Conservation (phyloP, 2,329 filamentous ascomycete genomes). For the Penicillium digitatum region DNA sequence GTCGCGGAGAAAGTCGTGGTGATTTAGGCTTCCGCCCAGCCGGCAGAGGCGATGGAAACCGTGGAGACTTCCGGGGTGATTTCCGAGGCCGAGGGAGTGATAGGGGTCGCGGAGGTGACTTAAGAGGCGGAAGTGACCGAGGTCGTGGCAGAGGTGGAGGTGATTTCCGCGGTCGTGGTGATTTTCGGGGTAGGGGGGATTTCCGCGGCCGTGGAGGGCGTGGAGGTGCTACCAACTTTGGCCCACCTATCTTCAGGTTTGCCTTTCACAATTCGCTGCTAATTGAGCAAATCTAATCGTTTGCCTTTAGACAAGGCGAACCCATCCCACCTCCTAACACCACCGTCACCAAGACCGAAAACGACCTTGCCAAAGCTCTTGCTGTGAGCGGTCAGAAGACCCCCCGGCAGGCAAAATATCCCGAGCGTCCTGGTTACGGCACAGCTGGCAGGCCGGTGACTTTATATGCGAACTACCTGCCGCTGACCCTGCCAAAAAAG, state of each 20-base stretch:
- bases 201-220: constrained; percentile 14
- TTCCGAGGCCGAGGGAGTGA: constrained; percentile 19
- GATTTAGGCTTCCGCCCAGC: constrained; percentile 17
- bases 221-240: constrained; percentile 18
- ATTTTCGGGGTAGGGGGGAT: constrained; percentile 16
- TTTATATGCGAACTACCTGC: constrained; percentile 41
- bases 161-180: constrained; percentile 25
- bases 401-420: constrained; percentile 23
- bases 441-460: constrained; percentile 30
- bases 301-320: constrained; percentile 20
- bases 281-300: background rate
- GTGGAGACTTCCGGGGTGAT: constrained; percentile 15
- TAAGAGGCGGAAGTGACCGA: constrained; percentile 28
- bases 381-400: constrained; percentile 15
- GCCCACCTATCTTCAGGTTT: constrained; percentile 31
- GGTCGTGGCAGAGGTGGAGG: constrained; percentile 25
- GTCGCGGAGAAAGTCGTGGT: constrained; percentile 23
- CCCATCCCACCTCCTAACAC: constrained; percentile 20
- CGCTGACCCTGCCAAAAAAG: constrained; percentile 36
- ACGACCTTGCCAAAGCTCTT: constrained; percentile 26
- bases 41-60: constrained; percentile 5
- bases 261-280: constrained; percentile 3
- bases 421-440: constrained; percentile 39
- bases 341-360: constrained; percentile 28
- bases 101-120: constrained; percentile 14